Evolutionary conservation across 176 grass and related monocot species (phyloP).

Genomic region (Carex parvula): DNA sequence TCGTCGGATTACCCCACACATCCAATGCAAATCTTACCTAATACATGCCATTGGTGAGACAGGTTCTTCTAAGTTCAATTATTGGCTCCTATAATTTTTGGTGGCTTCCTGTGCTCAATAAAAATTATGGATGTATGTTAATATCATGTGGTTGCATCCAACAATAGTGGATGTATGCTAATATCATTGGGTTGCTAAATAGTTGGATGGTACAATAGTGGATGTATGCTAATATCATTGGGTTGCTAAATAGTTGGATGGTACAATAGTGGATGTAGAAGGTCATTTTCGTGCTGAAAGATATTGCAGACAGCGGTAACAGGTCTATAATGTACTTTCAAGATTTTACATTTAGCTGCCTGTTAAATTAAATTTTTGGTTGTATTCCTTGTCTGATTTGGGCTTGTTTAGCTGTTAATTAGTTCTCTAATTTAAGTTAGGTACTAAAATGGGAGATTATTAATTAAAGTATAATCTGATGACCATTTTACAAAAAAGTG

Average conservation of each 20-base stretch:
- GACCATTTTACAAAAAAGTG: no score
- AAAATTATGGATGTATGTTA: not conserved
- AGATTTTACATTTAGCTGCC: not conserved
- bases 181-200: no score
- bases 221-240: no score
- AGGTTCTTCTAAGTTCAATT: not conserved
- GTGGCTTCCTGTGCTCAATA: not conserved
- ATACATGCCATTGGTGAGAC: not conserved
- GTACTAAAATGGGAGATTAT: not conserved
- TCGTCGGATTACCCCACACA: not conserved
- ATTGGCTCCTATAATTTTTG: not conserved
- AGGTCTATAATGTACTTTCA: no score
- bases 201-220: not conserved
- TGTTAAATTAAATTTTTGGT: not conserved
- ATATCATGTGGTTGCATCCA: not conserved
- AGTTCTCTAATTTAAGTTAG: not conserved
- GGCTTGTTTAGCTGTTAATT: no score
- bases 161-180: no score
- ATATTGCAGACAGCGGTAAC: not conserved
- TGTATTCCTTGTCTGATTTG: not conserved
- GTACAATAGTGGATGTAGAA: no score
- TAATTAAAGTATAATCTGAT: no score
- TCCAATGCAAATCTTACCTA: not conserved
- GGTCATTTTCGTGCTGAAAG: no score
- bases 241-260: no score